Base-by-base conservation (phyloP, 2,329 filamentous ascomycete genomes). In the Trichoderma sp. region DNA sequence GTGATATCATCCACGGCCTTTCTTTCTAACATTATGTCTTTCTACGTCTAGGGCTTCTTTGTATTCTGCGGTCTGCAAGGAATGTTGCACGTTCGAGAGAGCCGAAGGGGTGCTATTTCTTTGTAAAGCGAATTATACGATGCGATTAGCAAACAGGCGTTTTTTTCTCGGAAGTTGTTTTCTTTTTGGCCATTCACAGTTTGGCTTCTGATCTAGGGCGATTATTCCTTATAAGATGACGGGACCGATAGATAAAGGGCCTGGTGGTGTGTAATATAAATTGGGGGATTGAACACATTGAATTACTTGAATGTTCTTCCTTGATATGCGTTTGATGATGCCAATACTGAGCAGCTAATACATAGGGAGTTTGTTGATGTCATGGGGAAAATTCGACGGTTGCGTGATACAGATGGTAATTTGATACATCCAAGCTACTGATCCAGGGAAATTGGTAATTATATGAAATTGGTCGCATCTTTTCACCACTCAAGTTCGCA, bases 41-140 rank as follows among this genome's bases (percentile, higher is more conserved):
- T 30, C 14, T 13, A 10, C n/a, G 14, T 46, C 5, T 73, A 96
- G 94, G 89, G 86, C 21, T 98, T 98, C 85, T 87, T 97, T 68
- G 85, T 96, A 61, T 97, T 97, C 83, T 98, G 95, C 81, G 92
- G 91, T 69, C 88, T 94, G 73, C 95, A 98, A 80, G 95, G 94
- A 72, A 88, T 91, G 77, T 86, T 97, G 71, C 94, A 98, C 81
- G 82, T 93, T 75, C 90, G 93, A 80, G 91, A 94, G 80, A 93
- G 89, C 81, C 87, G 92, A 80, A 86, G 91, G 78, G 94, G 94
- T 72, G 91, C 93, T 71, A 97, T 97, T 82, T 89, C 91, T 70
- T 84, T 97, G 78, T 86, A 79, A 80, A 69, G 49, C 32, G 37
- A 26, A 43, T 43, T 32, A 46, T 64, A 65, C 2, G n/a, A 24